Evolutionary conservation across 805 yeast genomes (phyloP), one percentile per base, ranked within the genome.

Genomic region (Candida silvicultrix): DNA sequence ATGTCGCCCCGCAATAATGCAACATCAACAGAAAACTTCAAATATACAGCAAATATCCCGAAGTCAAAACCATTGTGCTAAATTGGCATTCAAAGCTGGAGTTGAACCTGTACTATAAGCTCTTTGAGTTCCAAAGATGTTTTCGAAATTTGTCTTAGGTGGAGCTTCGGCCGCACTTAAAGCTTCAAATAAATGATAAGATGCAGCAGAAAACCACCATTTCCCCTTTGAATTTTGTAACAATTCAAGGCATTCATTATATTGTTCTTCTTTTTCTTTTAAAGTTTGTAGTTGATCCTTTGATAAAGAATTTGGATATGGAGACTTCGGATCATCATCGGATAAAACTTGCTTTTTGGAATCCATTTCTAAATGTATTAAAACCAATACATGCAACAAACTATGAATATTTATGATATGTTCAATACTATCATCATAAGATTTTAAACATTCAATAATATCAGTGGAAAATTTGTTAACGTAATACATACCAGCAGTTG

Each of bases 121-220:
- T 22, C 8, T 9, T 16, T 20, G n/a, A 15, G n/a, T 18, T 3
- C 5, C 16, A n/a, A 23, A 28, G 19, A 34, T 32, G 6, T 16
- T 32, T n/a, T 41, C 39, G 6, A 37, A 20, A 8, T 18, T 35
- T 15, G 22, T 11, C 5, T 4, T 19, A 4, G 38, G 43, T 34
- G n/a, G 31, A 6, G 28, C 5, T 5, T 20, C 35, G 5, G 23
- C 34, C 19, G 42, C 35, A 25, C 19, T 39, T 20, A 46, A 31
- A 6, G 41, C 32, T 5, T 40, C 34, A 22, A 46, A 46, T 12
- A 40, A 12, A 39, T 37, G 21, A 31, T 32, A 42, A 3, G 47
- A 29, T 31, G 50, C 50, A n/a, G 47, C 50, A 8, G 50, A 39
- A 21, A 44, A 36, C 50, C 50, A 47, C 43, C 43, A 47, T 31